These are phyloP conservation scores for Hemileccinum impolitum DNA, from an alignment of 768 basidiomycete genomes.

Conservation along the genomic window DNA sequence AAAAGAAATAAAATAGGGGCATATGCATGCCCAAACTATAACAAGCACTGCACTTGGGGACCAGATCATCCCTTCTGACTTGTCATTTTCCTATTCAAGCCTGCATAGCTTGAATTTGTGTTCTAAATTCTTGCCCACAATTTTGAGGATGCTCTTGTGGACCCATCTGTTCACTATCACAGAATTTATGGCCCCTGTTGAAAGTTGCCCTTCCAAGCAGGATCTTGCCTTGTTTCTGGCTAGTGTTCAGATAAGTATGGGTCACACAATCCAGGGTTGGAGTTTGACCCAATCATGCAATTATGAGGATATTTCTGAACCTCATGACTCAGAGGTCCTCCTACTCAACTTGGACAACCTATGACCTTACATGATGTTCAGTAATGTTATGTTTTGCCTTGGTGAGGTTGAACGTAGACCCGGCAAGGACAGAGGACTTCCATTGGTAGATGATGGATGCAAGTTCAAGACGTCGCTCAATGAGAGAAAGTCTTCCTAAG, in stretches of 20 bases:
- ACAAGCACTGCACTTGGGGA: neutral
- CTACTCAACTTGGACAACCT: constrained; percentile 4
- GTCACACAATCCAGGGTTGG: neutral
- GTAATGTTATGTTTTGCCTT: too few species aligned
- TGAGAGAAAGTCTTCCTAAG: too few species aligned
- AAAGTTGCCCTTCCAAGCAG: neutral
- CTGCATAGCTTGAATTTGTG: neutral
- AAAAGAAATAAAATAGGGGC: too few species aligned
- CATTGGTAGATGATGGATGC: too few species aligned
- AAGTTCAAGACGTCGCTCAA: too few species aligned
- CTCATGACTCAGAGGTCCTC: neutral
- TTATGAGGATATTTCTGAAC: neutral
- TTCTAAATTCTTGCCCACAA: neutral
- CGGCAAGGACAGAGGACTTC: too few species aligned
- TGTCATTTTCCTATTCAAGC: neutral
- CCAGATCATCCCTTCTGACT: neutral
- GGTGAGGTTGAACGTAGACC: too few species aligned
- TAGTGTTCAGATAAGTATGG: neutral
- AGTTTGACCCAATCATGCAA: too few species aligned
- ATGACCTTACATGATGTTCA: neutral
- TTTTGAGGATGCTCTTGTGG: neutral
- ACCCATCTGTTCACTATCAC: neutral
- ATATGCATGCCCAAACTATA: too few species aligned
- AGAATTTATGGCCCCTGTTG: neutral
- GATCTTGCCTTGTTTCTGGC: neutral